Evolutionary conservation across 192 early-diverging fungal genomes (phyloP).

Genomic region (Backusella sp.): DNA sequence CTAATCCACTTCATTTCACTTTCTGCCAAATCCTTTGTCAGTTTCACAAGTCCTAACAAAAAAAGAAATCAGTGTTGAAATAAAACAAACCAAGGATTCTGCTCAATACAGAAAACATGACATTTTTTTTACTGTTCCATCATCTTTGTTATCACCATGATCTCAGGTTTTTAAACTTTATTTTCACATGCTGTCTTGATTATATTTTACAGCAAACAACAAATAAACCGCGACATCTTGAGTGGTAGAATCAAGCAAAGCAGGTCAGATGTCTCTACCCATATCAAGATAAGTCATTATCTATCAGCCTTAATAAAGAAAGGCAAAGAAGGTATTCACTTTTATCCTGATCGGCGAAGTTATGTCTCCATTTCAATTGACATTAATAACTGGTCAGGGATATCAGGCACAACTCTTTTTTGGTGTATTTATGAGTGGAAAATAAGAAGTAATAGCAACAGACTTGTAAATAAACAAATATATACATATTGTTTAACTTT

Average conservation of each 20-base stretch:
- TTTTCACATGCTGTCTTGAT: too few species aligned
- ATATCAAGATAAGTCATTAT: neutral
- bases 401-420: neutral
- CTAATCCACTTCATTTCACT: too few species aligned
- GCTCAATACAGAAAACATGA: neutral
- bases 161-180: neutral
- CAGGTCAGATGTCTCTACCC: neutral
- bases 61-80: too few species aligned
- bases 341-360: neutral
- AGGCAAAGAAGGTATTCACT: neutral
- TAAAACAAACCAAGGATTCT: neutral
- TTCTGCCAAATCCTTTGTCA: too few species aligned
- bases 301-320: neutral
- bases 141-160: neutral
- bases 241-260: neutral
- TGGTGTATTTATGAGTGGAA: too few species aligned
- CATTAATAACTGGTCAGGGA: neutral
- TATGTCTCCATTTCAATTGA: neutral
- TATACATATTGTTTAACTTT: too few species aligned
- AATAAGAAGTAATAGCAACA: too few species aligned
- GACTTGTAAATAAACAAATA: too few species aligned
- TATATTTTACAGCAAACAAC: neutral
- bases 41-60: too few species aligned
- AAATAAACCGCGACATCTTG: neutral
- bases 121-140: neutral